Conservation (phyloP, 345 rosid species). For the Clarkia xantiana region DNA sequence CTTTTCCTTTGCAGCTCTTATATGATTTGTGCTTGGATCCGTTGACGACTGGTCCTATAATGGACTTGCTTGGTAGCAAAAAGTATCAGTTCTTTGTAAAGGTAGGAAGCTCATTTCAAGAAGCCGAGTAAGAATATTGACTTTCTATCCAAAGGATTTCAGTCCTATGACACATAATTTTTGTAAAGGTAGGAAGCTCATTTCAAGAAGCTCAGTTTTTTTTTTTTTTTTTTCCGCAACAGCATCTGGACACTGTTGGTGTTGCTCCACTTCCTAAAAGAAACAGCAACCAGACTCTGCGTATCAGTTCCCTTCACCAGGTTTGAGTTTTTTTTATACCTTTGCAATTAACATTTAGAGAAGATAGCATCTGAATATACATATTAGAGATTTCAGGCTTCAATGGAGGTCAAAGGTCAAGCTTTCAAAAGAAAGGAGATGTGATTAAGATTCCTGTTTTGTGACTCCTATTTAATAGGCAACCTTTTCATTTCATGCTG, state of each 20-base stretch:
- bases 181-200: no score
- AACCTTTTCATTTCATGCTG: no score
- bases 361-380: no score
- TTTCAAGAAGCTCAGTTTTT: no score
- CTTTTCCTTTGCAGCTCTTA: conserved; percentile 46
- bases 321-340: conserved; percentile 18
- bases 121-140: no score
- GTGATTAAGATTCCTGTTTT: no score
- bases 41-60: conserved; percentile 58
- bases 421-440: no score
- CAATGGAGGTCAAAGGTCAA: no score
- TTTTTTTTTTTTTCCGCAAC: conserved; percentile 11
- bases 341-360: neutral
- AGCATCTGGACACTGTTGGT: conserved; percentile 84
- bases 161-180: no score
- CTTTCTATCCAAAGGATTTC: no score
- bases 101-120: conserved; percentile 22
- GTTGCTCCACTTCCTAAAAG: conserved; percentile 84
- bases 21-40: conserved; percentile 82
- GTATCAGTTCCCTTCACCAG: conserved; percentile 97
- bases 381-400: no score
- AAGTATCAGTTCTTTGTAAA: conserved; percentile 69
- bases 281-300: conserved; percentile 63
- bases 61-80: conserved; percentile 75
- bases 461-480: no score